Percentiles rank a stretch among this genome's conserved stretches.
Conservation (phyloP, 768 basidiomycete species). For the Russula abietina region DNA sequence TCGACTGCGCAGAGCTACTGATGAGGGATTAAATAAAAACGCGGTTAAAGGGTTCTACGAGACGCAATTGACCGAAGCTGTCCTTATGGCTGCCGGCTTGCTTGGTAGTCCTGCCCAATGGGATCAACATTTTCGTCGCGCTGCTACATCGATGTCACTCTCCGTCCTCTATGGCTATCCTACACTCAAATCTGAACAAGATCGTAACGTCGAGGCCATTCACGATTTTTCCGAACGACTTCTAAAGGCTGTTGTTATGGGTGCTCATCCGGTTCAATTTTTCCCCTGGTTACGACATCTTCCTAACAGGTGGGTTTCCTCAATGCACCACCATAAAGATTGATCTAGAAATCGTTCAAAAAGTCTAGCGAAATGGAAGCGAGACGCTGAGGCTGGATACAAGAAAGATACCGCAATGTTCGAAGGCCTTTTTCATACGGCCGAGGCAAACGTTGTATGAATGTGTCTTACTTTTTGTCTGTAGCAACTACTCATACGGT, state of each 20-base stretch:
- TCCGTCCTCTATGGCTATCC: background rate
- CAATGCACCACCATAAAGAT: background rate
- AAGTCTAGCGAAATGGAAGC: slow-evolving; percentile 7
- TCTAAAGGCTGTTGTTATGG: background rate
- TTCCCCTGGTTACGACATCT: background rate
- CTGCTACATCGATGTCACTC: background rate
- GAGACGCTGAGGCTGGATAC: background rate
- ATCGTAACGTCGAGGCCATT: background rate
- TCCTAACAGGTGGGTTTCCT: background rate
- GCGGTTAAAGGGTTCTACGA: background rate
- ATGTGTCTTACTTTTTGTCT: background rate
- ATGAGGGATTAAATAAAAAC: background rate
- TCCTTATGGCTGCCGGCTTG: background rate
- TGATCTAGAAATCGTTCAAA: background rate
- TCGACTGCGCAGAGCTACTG: background rate
- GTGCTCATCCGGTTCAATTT: background rate
- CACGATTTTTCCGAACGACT: background rate
- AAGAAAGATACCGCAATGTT: slow-evolving; percentile 3
- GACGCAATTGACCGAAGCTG: background rate
- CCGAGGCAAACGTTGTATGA: background rate
- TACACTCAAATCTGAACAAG: background rate
- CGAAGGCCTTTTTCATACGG: background rate
- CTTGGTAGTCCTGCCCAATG: background rate
- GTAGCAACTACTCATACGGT: background rate
- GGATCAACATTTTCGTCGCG: background rate